A percentile compares a stretch with the other conserved stretches of the same genome.
These are phyloP conservation scores for Pecoramyces ruminantium DNA, from an alignment of 192 early-diverging fungal species.

Conservation along the genomic window DNA sequence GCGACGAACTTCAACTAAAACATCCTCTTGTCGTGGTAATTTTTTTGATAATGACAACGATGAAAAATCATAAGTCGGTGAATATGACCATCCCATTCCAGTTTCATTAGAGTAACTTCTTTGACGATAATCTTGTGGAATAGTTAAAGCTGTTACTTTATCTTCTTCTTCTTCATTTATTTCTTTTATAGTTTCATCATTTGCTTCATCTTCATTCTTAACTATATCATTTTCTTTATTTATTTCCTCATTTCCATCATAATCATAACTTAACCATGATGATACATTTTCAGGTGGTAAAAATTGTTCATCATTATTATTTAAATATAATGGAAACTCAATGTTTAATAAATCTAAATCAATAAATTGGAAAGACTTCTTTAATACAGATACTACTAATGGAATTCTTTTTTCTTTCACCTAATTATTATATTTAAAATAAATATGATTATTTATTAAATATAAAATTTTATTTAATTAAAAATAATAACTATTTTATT, in stretches of 20 bases:
- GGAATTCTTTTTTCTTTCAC: slow-evolving; percentile 39
- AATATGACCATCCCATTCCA: not conserved
- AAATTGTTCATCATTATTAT: not conserved
- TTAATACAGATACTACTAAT: slow-evolving; percentile 29
- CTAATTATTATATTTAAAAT: slow-evolving; percentile 11
- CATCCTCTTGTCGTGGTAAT: not conserved
- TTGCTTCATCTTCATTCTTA: not conserved
- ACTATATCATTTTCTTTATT: not conserved
- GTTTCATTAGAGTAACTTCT: not conserved
- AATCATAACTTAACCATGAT: not conserved
- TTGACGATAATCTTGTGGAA: slow-evolving; percentile 2
- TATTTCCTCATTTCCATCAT: not conserved
- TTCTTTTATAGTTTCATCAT: not conserved
- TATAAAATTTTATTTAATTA: too few relatives aligned
- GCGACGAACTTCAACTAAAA: slow-evolving; percentile 13
- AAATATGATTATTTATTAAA: too few relatives aligned
- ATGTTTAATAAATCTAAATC: slow-evolving; percentile 11
- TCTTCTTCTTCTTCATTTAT: not conserved
- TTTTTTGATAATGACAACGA: not conserved
- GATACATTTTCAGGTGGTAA: not conserved
- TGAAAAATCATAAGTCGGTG: slow-evolving; percentile 3
- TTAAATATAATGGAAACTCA: not conserved
- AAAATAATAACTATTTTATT: too few relatives aligned
- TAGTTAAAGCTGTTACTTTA: not conserved
- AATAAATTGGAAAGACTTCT: slow-evolving; percentile 15